Evolutionary conservation across 2,329 filamentous ascomycete species (phyloP).

Genomic region (Aspergillus felis): DNA sequence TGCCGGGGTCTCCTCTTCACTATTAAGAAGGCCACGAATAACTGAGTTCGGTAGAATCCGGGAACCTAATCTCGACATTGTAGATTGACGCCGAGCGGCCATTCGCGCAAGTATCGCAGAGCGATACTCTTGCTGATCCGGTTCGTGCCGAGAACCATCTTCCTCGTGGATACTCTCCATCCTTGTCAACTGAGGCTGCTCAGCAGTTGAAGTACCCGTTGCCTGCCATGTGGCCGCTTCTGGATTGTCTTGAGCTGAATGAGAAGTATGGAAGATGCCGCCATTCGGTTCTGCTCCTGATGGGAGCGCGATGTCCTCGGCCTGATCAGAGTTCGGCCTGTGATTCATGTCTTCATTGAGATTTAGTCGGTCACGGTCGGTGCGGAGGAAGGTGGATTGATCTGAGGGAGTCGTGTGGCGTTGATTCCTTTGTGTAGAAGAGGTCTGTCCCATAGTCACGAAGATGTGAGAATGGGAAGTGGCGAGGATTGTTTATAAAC

Average conservation of each 20-base stretch:
- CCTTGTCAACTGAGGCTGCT: conserved; percentile 10
- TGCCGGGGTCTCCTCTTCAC: conserved; percentile 43
- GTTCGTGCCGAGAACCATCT: conserved; percentile 29
- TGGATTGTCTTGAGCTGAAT: conserved; percentile 9
- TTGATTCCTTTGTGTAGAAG: conserved; percentile 38
- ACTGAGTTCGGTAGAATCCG: conserved; percentile 46
- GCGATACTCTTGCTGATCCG: conserved; percentile 27
- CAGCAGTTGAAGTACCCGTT: conserved; percentile 9
- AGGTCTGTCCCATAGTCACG: conserved; percentile 43
- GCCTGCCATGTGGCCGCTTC: conserved; percentile 18
- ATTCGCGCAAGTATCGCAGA: conserved; percentile 32
- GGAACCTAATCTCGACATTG: conserved; percentile 47
- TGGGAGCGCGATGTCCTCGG: conserved; percentile 18
- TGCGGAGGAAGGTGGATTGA: conserved; percentile 16
- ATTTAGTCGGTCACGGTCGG: conserved; percentile 18
- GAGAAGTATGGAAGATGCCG: conserved; percentile 11
- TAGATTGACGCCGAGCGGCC: conserved; percentile 41
- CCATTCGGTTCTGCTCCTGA: conserved; percentile 13
- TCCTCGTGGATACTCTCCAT: conserved; percentile 38
- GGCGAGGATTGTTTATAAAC: conserved; percentile 21
- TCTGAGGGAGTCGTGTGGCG: conserved; percentile 24
- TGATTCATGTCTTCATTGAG: conserved; percentile 36
- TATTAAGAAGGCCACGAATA: conserved; percentile 41
- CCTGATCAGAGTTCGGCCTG: conserved; percentile 24
- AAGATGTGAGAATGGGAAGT: conserved; percentile 12